Percentiles rank a stretch among this genome's conserved stretches.
These are phyloP conservation scores for Plasmodium cynomolgi DNA, from an alignment of 169 alveolate species.

Conservation along the genomic window DNA sequence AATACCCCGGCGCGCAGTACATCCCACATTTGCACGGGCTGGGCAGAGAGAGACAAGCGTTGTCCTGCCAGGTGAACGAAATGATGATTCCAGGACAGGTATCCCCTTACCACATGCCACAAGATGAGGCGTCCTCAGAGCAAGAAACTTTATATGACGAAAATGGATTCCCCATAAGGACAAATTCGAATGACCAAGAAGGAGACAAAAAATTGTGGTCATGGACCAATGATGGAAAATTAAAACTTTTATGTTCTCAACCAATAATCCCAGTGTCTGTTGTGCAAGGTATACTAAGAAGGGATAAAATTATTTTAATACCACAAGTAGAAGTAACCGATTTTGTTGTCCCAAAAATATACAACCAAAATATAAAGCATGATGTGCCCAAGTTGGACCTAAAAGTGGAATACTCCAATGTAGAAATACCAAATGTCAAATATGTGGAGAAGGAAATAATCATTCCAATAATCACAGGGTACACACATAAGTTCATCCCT, in stretches of 20 bases:
- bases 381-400: slow-evolving; percentile 87
- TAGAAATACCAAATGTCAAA: slow-evolving; percentile 86
- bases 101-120: slow-evolving; percentile 64
- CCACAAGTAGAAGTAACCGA: slow-evolving; percentile 89
- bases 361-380: slow-evolving; percentile 88
- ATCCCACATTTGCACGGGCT: slow-evolving; percentile 53
- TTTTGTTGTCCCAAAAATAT: slow-evolving; percentile 87
- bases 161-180: slow-evolving; percentile 25
- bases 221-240: slow-evolving; percentile 84
- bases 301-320: slow-evolving; percentile 88
- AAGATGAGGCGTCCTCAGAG: slow-evolving; percentile 16
- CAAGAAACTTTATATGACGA: slow-evolving; percentile 50
- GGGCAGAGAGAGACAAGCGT: slow-evolving; percentile 60
- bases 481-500: slow-evolving; percentile 88
- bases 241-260: slow-evolving; percentile 80
- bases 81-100: slow-evolving; percentile 69
- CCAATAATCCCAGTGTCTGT: slow-evolving; percentile 90
- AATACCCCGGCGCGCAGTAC: slow-evolving; percentile 5
- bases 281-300: slow-evolving; percentile 88
- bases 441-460: slow-evolving; percentile 88
- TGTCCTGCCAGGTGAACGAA: slow-evolving; percentile 5
- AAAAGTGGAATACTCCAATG: slow-evolving; percentile 79
- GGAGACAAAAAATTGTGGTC: slow-evolving; percentile 82
- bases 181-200: not conserved
- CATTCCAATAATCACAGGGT: slow-evolving; percentile 88